Evolutionary conservation across 1,284 basidiomycete species (phyloP), one percentile per base, ranked within the genome.

Genomic region (Pholiota adiposa): DNA sequence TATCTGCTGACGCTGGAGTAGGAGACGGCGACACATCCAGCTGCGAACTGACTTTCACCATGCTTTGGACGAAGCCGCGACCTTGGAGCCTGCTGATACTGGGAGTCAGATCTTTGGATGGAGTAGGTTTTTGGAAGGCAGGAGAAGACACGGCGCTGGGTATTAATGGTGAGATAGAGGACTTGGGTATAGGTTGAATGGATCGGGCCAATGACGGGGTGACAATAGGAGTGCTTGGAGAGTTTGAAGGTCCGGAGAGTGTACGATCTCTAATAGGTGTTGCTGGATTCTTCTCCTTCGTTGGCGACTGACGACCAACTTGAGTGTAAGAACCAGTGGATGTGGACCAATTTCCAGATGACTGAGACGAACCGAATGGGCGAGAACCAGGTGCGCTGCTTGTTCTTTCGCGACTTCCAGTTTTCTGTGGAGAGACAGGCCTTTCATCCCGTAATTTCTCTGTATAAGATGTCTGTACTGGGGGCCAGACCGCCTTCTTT

Each of bases 71-170:
- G 67, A 93, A 93, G 1, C 91, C 91, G 44, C 91, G 85, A 6
- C 92, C 92, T 67, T 92, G 85, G n/a, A 93, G 74, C 59, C 90
- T 77, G 64, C 89, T 92, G 27, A 93, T 83, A 69, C 89, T 92
- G 2, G 92, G 92, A 1, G 90, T 92, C 4, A 84, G 83, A 54
- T 91, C 90, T 68, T 92, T 93, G 51, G 78, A 71, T 4, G 79
- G 67, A 2, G 83, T 77, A 0, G 81, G 76, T 51, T 83, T 83
- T 18, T 87, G 73, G 67, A 90, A 91, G 2, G 83, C 85, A 3
- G 85, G 82, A 7, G 88, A 86, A 18, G 81, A 71, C 27, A 73
- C 64, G 33, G 82, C 78, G 23, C 77, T 57, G 36, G 82, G 72
- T 53, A 83, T 74, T 55, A 84, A 80, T 4, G 86, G 83, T 4